These are phyloP conservation scores for Lichina pygmaea DNA, from an alignment of 495 filamentous ascomycete genomes.

Conservation along the genomic window DNA sequence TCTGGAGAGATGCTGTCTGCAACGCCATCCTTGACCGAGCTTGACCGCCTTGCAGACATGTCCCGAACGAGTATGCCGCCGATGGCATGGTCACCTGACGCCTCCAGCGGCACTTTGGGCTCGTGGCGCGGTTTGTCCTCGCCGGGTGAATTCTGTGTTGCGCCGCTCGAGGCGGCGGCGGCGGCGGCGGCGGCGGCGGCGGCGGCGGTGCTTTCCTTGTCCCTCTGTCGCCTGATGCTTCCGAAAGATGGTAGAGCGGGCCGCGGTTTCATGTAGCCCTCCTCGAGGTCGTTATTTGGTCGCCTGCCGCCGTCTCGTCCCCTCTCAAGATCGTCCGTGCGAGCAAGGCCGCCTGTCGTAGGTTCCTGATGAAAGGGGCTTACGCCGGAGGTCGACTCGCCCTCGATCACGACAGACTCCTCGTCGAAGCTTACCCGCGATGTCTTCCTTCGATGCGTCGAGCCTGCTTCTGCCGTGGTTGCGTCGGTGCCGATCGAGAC, in stretches of 20 bases:
- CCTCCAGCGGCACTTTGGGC: conserved; percentile 6
- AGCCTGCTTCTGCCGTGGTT: background rate
- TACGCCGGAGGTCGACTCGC: conserved; percentile 20
- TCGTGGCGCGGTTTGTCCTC: background rate
- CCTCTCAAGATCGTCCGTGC: no score
- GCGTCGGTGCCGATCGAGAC: background rate
- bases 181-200: conserved; percentile 8
- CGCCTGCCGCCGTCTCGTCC: no score
- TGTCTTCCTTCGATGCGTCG: conserved; percentile 27
- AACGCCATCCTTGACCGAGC: no score
- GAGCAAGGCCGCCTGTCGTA: conserved; percentile 25
- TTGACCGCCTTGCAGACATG: conserved; percentile 7
- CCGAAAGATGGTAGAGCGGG: conserved; percentile 3
- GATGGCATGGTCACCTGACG: conserved; percentile 39
- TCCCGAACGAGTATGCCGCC: conserved; percentile 29
- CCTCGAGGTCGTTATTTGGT: conserved; percentile 3
- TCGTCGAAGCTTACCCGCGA: conserved; percentile 78
- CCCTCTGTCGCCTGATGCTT: background rate
- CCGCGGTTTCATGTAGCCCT: conserved; percentile 2
- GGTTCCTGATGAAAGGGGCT: conserved; percentile 20
- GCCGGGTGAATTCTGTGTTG: no score
- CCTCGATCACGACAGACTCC: conserved; percentile 29
- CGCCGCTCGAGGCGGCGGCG: background rate
- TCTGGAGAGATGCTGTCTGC: no score
- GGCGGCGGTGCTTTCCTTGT: conserved; percentile 2